Conservation (phyloP, 2,329 filamentous ascomycete genomes). For the Alternaria angustiovoidea region DNA sequence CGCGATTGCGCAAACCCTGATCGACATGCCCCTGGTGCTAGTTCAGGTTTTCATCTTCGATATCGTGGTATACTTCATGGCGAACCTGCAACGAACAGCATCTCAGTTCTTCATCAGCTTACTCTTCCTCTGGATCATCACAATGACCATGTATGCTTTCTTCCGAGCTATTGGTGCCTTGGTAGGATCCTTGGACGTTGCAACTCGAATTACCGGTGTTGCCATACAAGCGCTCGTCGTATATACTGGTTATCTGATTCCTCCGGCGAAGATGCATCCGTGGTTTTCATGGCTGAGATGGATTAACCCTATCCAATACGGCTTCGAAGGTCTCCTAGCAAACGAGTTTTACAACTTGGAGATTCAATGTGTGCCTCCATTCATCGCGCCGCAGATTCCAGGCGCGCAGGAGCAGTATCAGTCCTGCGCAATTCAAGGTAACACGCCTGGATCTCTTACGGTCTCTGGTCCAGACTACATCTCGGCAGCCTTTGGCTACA, state of each 20-base stretch:
- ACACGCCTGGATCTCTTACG: slow-evolving; percentile 58
- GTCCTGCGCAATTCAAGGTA: slow-evolving; percentile 67
- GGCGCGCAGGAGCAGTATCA: slow-evolving; percentile 60
- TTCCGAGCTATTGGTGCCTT: slow-evolving; percentile 51
- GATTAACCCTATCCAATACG: slow-evolving; percentile 70
- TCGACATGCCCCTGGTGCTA: slow-evolving; percentile 66
- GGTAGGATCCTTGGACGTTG: slow-evolving; percentile 47
- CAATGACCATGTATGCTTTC: slow-evolving; percentile 55
- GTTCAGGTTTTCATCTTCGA: slow-evolving; percentile 67
- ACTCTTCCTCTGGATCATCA: slow-evolving; percentile 67
- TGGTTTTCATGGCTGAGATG: slow-evolving; percentile 53
- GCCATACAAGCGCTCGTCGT: slow-evolving; percentile 52
- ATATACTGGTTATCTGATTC: slow-evolving; percentile 53
- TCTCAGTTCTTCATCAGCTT: slow-evolving; percentile 70
- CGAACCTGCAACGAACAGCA: slow-evolving; percentile 62
- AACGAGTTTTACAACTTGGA: slow-evolving; percentile 73
- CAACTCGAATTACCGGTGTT: slow-evolving; percentile 52
- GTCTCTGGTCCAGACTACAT: slow-evolving; percentile 67
- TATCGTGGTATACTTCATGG: slow-evolving; percentile 70
- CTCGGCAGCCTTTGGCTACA: slow-evolving; percentile 63
- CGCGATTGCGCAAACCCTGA: slow-evolving; percentile 65
- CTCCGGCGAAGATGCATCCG: slow-evolving; percentile 51
- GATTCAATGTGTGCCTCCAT: slow-evolving; percentile 64
- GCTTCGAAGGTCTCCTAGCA: slow-evolving; percentile 71
- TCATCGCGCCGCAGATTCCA: slow-evolving; percentile 64